Base-by-base conservation (phyloP, 768 basidiomycete genomes). In the Cytidiella melzeri region DNA sequence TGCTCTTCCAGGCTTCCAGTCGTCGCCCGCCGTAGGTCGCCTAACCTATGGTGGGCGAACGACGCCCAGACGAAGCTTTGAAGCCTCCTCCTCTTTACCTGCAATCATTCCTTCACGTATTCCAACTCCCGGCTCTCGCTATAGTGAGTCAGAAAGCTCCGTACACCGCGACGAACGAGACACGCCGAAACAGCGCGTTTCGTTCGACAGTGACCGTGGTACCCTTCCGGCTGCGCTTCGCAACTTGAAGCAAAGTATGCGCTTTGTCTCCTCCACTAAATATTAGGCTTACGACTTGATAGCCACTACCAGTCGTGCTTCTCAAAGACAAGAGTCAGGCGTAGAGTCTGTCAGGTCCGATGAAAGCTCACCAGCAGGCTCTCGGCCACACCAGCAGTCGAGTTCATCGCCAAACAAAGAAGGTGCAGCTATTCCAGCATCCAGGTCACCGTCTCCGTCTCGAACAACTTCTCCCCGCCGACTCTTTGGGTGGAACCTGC, bases 401-500 rank as follows among this genome's bases (percentile, higher is more conserved):
- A 50, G 28, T 23, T 43, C 50, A 15, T 54, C 59, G 1, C 52
- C 55, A 34, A 34, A 7, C 30, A 48, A 39, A 47, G 57, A 51
- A 25, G 55, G 7, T n/a, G 46, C 52, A 3, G 65, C 64, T 20
- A 63, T 69, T 0, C 61, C 67, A 13, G 51, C 48, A 10, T 38
- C 59, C 18, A 48, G 57, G 3, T 70, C 71, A 2, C 58, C 60
- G 1, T 61, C 70, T 6, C 72, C 65, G 39, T 73, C 73, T 10
- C 70, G 75, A 30, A 62, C 69, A 3, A 62, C 67, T 0, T 86
- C 84, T 1, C 84, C 86, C 0, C 65, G 85, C 0, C 76, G 82
- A 9, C 67, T 81, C 15, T 69, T 86, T 13, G 71, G 74, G 12
- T 78, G 75, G 70, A 69, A 72, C 9, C 70, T 83, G 11, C 74